Conservation (phyloP, 768 basidiomycete species). For the Mycena epipterygia region DNA sequence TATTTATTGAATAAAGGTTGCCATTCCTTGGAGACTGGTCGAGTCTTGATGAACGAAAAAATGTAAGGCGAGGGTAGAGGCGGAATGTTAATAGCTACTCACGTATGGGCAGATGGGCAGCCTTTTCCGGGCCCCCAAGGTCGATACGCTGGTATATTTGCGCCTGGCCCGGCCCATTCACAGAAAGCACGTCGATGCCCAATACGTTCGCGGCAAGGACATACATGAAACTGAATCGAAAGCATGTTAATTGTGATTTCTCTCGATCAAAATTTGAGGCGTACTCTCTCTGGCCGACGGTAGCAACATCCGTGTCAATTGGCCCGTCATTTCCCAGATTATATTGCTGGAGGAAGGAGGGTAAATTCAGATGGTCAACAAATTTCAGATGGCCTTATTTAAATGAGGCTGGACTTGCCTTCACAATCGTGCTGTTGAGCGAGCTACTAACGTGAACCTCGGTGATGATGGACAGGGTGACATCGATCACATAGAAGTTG, state of each 20-base stretch:
- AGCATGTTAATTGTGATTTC: neutral
- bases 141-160: constrained; percentile 38
- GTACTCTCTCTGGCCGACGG: constrained; percentile 28
- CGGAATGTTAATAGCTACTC: constrained; percentile 38
- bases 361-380: too few relatives aligned
- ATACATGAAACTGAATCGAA: constrained; percentile 54
- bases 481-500: constrained; percentile 43
- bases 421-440: constrained; percentile 28
- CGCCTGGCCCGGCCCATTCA: constrained; percentile 51
- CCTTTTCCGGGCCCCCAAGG: constrained; percentile 43
- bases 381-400: neutral
- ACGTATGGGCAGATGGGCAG: constrained; percentile 43
- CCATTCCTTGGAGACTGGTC: constrained; percentile 32
- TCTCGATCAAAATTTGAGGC: neutral
- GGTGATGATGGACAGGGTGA: constrained; percentile 33
- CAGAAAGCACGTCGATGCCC: constrained; percentile 53
- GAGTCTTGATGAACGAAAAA: neutral
- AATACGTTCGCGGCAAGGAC: constrained; percentile 54
- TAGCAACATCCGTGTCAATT: constrained; percentile 22
- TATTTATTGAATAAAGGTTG: constrained; percentile 25
- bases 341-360: constrained; percentile 22
- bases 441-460: constrained; percentile 36
- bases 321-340: constrained; percentile 15
- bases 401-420: neutral
- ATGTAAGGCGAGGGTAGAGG: constrained; percentile 28